Evolutionary conservation across 1,284 basidiomycete genomes (phyloP).

Genomic region (Malassezia vespertilionis): DNA sequence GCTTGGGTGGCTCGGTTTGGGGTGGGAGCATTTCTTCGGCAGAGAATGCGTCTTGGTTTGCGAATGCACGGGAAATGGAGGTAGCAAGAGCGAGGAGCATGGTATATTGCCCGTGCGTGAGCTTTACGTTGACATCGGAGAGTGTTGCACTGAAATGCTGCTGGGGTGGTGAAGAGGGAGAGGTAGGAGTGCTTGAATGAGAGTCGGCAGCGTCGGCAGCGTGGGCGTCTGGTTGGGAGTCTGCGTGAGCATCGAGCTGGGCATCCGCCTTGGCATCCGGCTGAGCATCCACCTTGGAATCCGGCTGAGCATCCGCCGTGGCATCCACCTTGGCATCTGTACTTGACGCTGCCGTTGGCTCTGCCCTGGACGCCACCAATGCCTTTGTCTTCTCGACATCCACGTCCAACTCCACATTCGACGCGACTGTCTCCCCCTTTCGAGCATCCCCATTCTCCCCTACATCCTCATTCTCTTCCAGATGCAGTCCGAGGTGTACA

Average conservation of each 20-base stretch:
- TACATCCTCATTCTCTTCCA: slow-evolving; percentile 63
- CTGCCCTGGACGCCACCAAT: not conserved
- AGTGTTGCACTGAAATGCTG: too few species aligned
- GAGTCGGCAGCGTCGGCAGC: too few species aligned
- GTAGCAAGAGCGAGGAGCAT: not conserved
- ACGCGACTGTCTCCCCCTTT: not conserved
- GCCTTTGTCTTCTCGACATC: not conserved
- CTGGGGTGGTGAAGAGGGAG: too few species aligned
- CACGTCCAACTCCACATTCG: not conserved
- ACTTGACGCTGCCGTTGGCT: too few species aligned
- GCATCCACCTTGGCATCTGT: not conserved
- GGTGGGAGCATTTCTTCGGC: too few species aligned
- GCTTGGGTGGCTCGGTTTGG: not conserved
- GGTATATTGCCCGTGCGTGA: not conserved
- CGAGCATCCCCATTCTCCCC: not conserved
- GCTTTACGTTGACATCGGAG: slow-evolving; percentile 8
- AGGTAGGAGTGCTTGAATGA: too few species aligned
- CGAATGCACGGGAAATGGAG: not conserved
- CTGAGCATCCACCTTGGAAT: not conserved
- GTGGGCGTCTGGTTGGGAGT: slow-evolving; percentile 4
- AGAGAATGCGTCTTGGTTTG: not conserved
- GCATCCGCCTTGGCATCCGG: not conserved
- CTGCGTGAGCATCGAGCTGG: not conserved
- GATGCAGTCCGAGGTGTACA: slow-evolving; percentile 75
- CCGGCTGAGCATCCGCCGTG: not conserved